Conservation (phyloP, 2,329 filamentous ascomycete genomes). For the Colletotrichum tropicale region DNA sequence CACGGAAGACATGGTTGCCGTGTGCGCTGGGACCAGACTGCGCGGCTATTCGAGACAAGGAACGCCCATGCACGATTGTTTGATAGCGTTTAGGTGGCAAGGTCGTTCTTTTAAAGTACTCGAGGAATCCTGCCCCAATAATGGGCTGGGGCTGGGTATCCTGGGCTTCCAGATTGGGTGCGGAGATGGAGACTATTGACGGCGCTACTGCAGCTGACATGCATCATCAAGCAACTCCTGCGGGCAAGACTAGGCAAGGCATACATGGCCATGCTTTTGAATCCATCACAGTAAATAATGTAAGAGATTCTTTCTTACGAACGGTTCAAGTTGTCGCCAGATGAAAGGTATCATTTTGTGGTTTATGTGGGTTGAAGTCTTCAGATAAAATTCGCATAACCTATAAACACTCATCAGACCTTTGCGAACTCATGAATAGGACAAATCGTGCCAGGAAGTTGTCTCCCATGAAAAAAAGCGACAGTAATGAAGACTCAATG, state of each 20-base stretch:
- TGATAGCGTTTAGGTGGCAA: background rate
- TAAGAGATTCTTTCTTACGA: rapidly evolving
- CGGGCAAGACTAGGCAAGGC: background rate
- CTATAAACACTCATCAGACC: no score
- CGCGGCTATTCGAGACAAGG: background rate
- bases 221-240: background rate
- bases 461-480: no score
- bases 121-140: background rate
- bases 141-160: background rate
- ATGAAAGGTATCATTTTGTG: rapidly evolving
- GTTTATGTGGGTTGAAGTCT: background rate
- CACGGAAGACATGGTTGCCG: slow-evolving; percentile 9
- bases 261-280: background rate
- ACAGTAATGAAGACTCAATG: rapidly evolving
- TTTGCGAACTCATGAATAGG: no score
- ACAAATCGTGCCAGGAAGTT: no score
- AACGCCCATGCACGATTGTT: background rate
- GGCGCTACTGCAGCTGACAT: background rate
- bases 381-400: background rate
- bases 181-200: background rate
- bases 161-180: background rate
- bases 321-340: background rate
- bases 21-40: background rate
- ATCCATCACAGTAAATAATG: background rate
- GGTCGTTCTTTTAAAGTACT: background rate